A percentile compares a stretch with the other conserved stretches of the same genome.
Evolutionary conservation across 2,329 filamentous ascomycete species (phyloP).

Genomic region (Parafenestella ontariensis): DNA sequence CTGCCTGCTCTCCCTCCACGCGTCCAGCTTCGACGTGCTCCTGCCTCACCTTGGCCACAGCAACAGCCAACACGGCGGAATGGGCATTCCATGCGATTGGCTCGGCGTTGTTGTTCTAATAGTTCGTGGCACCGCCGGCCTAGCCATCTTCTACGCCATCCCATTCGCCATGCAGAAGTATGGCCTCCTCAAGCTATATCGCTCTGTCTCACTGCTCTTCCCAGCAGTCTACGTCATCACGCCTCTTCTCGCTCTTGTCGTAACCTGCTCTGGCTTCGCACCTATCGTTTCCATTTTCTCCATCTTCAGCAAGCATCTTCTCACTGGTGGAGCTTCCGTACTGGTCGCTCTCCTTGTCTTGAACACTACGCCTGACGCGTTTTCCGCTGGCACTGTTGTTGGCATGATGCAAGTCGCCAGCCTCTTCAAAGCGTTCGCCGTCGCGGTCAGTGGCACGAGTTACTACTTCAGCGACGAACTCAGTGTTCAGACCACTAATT

Average conservation of each 20-base stretch:
- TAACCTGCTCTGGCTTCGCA: conserved; percentile 43
- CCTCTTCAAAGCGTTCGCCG: conserved; percentile 56
- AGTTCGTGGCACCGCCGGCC: conserved; percentile 51
- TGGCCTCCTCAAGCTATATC: conserved; percentile 54
- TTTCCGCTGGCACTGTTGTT: conserved; percentile 55
- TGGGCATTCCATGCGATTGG: conserved; percentile 56
- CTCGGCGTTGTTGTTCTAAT: conserved; percentile 52
- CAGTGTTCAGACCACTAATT: conserved; percentile 53
- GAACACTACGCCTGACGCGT: conserved; percentile 57
- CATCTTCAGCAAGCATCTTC: conserved; percentile 53
- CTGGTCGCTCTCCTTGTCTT: conserved; percentile 56
- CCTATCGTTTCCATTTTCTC: conserved; percentile 49
- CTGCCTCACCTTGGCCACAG: conserved; percentile 58
- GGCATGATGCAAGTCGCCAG: conserved; percentile 57
- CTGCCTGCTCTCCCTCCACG: conserved; percentile 63
- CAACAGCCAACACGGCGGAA: conserved; percentile 52
- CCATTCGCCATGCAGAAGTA: conserved; percentile 48
- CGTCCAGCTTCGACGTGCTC: conserved; percentile 59
- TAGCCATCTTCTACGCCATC: conserved; percentile 48
- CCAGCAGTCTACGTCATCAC: conserved; percentile 51
- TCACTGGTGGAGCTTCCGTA: conserved; percentile 52
- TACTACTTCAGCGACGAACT: conserved; percentile 55
- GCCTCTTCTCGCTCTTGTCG: conserved; percentile 48
- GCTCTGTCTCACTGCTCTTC: conserved; percentile 49
- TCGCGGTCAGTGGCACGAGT: conserved; percentile 54